Conservation (phyloP, 257 asterid genomes). For the Solanum dulcamara region DNA sequence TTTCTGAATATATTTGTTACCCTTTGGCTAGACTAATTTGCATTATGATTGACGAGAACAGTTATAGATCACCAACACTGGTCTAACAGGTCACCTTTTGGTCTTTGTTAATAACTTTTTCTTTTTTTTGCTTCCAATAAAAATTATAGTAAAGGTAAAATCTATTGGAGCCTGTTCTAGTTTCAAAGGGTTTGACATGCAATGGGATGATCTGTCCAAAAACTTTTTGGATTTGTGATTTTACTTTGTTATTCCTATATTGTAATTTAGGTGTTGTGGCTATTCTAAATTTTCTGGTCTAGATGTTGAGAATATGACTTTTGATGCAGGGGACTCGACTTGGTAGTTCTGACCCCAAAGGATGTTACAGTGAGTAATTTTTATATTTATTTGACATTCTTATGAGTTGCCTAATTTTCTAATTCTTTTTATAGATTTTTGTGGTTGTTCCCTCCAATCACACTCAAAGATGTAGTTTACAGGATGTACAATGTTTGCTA, state of each 20-base stretch:
- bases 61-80: not conserved
- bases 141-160: not conserved
- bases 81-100: not conserved
- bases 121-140: not conserved
- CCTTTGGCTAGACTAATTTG: not conserved
- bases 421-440: not conserved
- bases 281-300: not conserved
- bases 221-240: not conserved
- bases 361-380: slow-evolving; percentile 87
- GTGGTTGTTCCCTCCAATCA: not conserved
- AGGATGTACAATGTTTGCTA: not conserved
- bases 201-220: not conserved
- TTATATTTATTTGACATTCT: slow-evolving; percentile 4
- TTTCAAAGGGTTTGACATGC: not conserved
- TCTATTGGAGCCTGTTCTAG: not conserved
- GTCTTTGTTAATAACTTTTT: not conserved
- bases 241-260: not conserved
- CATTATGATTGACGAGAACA: not conserved
- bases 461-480: not conserved
- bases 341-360: slow-evolving; percentile 98
- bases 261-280: not conserved
- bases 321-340: slow-evolving; percentile 90
- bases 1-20: not conserved
- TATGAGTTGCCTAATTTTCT: not conserved
- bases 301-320: not conserved